Base-by-base conservation (phyloP, 140 eudicot genomes). In the Flaveria floridana region DNA sequence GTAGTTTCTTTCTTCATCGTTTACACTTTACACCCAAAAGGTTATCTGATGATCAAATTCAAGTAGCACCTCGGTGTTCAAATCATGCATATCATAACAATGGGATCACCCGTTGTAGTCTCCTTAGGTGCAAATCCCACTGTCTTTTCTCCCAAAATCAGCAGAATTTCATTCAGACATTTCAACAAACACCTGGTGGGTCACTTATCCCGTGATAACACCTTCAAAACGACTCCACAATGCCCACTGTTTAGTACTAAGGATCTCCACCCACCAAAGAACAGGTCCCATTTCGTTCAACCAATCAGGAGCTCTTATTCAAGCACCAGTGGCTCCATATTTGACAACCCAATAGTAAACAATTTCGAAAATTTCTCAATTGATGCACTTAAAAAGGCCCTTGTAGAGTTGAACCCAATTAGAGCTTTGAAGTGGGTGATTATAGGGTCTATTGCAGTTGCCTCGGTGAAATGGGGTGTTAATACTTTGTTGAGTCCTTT, bases 181-280 rank as follows among this genome's bases (percentile, higher is more conserved):
- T 84, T 84, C 59, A 73, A 80, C 99, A 86, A 94, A 85, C 97
- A 85, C 28, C n/a, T 86, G 37, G 83, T 65, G 72, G 78, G 85
- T 82, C 68, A 39, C 19, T 30, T 78, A 14, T 75, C 78, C 39
- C 42, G 55, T 42, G 39, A 61, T 41, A 59, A n/a, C 61, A 65
- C 76, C 77, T 66, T 59, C 59, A 67, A 42, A 68, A 68, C 71
- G 3, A 61, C 72, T 37, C 71, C 63, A 21, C 77, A 76, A 34
- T 19, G 7, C 68, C 71, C 82, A 15, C 18, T 53, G 3, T 67
- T 77, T 16, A 42, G 20, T 65, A 15, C 71, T 18, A 18, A 75
- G 50, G 58, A 63, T 56, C 71, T 51, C 37, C 34, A 50, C 74
- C 19, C 79, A 2, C 42, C 70, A 68, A 56, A 72, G 6, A 77